Conservation (phyloP, 495 filamentous ascomycete genomes). For the Cercophora newfieldiana region DNA sequence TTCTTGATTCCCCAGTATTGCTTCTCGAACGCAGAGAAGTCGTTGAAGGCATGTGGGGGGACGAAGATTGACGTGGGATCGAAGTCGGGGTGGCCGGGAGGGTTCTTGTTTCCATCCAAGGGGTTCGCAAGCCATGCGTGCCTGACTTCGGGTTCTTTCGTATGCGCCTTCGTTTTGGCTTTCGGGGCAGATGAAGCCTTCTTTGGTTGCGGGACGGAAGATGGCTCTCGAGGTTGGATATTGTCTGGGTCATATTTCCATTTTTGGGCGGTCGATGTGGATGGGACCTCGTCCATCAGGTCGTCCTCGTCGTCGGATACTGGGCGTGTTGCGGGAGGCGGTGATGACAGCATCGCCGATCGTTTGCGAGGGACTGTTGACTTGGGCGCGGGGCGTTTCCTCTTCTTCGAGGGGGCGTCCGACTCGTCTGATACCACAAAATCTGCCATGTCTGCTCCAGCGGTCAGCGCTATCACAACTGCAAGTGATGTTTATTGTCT, state of each 20-base stretch:
- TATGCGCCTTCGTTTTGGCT: conserved; percentile 66
- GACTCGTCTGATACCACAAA: conserved; percentile 88
- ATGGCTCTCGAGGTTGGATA: conserved; percentile 57
- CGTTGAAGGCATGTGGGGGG: conserved; percentile 69
- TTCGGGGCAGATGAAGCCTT: conserved; percentile 33
- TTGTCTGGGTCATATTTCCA: conserved; percentile 87
- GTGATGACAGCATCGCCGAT: conserved; percentile 51
- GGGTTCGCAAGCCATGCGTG: conserved; percentile 89
- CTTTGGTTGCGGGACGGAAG: conserved; percentile 30
- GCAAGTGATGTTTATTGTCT: not conserved
- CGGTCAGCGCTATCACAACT: conserved; percentile 9
- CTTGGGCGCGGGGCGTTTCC: conserved; percentile 61
- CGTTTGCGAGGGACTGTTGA: conserved; percentile 57
- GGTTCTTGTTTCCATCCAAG: conserved; percentile 77
- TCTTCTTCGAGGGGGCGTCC: conserved; percentile 68
- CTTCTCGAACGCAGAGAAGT: conserved; percentile 92
- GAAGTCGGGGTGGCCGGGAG: conserved; percentile 80
- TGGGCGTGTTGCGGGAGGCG: conserved; percentile 19
- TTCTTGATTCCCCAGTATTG: conserved; percentile 99
- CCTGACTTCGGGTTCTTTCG: conserved; percentile 74
- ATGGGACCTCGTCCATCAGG: conserved; percentile 53
- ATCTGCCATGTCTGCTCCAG: conserved; percentile 70
- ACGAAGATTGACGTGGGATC: conserved; percentile 91
- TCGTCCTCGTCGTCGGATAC: conserved; percentile 26
- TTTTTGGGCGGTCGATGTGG: conserved; percentile 74